Conservation (phyloP, 106 monocot genomes). For the Platanthera zijinensis region DNA sequence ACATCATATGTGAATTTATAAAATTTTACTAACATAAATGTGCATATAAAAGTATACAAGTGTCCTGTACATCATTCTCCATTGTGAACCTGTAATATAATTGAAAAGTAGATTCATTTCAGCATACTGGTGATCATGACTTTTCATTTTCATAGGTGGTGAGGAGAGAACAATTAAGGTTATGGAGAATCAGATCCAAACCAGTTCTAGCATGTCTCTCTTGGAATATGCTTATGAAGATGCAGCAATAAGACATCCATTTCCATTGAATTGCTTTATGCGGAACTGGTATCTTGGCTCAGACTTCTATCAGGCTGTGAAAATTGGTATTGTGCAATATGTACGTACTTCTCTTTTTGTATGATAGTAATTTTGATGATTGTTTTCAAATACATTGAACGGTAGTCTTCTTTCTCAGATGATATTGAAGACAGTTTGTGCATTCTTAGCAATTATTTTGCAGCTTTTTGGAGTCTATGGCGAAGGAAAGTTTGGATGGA, state of each 20-base stretch:
- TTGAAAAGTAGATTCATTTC: too few relatives aligned
- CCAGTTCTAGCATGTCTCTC: slow-evolving; percentile 52
- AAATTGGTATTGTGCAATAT: slow-evolving; percentile 99
- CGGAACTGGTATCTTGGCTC: slow-evolving; percentile 80
- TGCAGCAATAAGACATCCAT: slow-evolving; percentile 77
- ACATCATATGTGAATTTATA: too few relatives aligned
- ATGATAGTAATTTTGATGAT: slow-evolving; percentile 2
- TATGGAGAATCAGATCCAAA: slow-evolving; percentile 64
- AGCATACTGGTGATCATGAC: neutral
- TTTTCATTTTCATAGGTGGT: slow-evolving; percentile 46
- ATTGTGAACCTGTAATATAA: too few relatives aligned
- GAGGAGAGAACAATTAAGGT: slow-evolving; percentile 84
- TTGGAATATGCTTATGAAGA: slow-evolving; percentile 65
- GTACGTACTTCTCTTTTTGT: slow-evolving; percentile 37
- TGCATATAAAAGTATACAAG: too few relatives aligned
- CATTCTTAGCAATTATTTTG: slow-evolving; percentile 69
- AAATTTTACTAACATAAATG: too few relatives aligned
- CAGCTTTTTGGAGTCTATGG: slow-evolving; percentile 86
- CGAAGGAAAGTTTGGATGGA: slow-evolving; percentile 96
- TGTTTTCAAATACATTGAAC: neutral
- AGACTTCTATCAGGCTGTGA: slow-evolving; percentile 90
- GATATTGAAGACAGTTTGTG: slow-evolving; percentile 95
- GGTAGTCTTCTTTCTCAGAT: slow-evolving; percentile 45
- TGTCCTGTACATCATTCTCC: too few relatives aligned
- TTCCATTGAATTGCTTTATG: slow-evolving; percentile 81